phyloP scores from a whole-genome alignment of 2,329 filamentous ascomycete species.

The Ophiosphaerella narmari region DNA sequence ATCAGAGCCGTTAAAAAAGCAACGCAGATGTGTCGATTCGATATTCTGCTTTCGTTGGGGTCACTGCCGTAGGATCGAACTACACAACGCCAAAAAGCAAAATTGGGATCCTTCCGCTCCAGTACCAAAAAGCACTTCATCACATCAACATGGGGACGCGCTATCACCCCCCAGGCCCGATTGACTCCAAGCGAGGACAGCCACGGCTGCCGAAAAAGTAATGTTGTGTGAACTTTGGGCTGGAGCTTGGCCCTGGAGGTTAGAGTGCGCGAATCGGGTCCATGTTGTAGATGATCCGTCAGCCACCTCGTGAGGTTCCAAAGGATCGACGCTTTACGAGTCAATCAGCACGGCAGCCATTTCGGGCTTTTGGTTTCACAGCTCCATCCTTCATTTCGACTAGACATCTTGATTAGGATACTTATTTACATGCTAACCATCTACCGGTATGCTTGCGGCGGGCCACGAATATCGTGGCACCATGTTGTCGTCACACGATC shows the following conservation, averaged over 20 bases:
- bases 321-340: constrained; percentile 12
- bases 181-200: constrained; percentile 18
- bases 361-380: constrained; percentile 15
- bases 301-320: constrained; percentile 2
- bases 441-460: constrained; percentile 3
- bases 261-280: constrained; percentile 1
- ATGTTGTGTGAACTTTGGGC: constrained; percentile 1
- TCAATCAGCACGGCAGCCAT: constrained; percentile 2
- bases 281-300: neutral
- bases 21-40: constrained; percentile 14
- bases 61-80: constrained; percentile 4
- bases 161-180: constrained; percentile 5
- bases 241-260: neutral
- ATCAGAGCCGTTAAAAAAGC: constrained; percentile 13
- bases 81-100: constrained; percentile 8
- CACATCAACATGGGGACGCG: constrained; percentile 2
- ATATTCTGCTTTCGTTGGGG: neutral
- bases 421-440: constrained; percentile 11
- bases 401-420: neutral
- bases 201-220: constrained; percentile 15
- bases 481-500: constrained; percentile 18
- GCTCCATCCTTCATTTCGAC: constrained; percentile 17
- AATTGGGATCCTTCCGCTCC: constrained; percentile 6
- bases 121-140: constrained; percentile 7
- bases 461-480: constrained; percentile 13